phyloP scores from a whole-genome alignment of 495 filamentous ascomycete species.

The Penicillium odoratum region DNA sequence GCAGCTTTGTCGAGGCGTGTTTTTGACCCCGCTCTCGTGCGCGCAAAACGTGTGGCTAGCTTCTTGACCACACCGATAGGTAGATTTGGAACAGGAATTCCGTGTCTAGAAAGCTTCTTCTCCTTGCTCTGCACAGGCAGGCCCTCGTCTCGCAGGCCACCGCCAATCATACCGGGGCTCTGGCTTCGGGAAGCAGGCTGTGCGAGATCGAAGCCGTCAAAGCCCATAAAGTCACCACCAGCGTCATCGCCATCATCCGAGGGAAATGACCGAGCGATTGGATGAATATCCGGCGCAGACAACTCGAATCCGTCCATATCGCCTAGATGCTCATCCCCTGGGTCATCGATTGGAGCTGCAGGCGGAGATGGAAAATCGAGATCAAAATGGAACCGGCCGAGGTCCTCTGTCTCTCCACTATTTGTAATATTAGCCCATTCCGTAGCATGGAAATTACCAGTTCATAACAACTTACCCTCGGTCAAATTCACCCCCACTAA shows the following conservation, averaged over 20 bases:
- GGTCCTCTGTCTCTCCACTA: conserved; percentile 50
- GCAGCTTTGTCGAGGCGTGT: conserved; percentile 69
- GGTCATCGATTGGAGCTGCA: conserved; percentile 30
- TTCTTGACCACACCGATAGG: conserved; percentile 70
- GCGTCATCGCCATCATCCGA: conserved; percentile 29
- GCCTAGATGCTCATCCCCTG: conserved; percentile 29
- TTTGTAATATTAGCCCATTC: conserved; percentile 28
- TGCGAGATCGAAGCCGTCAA: conserved; percentile 29
- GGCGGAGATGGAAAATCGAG: conserved; percentile 45
- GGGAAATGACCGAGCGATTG: conserved; percentile 17
- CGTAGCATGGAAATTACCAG: conserved; percentile 15
- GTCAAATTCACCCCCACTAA: conserved; percentile 42
- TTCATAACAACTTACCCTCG: conserved; percentile 35
- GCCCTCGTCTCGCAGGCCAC: conserved; percentile 43
- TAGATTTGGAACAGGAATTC: conserved; percentile 73
- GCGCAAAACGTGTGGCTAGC: conserved; percentile 69
- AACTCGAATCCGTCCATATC: conserved; percentile 45
- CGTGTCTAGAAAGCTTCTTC: conserved; percentile 66
- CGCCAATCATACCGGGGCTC: conserved; percentile 41
- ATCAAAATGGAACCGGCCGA: conserved; percentile 45
- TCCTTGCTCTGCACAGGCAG: conserved; percentile 35
- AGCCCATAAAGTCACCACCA: conserved; percentile 25
- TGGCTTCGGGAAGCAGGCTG: conserved; percentile 35
- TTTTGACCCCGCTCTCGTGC: conserved; percentile 58
- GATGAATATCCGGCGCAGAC: conserved; percentile 34